Evolutionary conservation across 805 yeast species (phyloP), one percentile per base, ranked within the genome.

Genomic region (Kuraishia cidri): DNA sequence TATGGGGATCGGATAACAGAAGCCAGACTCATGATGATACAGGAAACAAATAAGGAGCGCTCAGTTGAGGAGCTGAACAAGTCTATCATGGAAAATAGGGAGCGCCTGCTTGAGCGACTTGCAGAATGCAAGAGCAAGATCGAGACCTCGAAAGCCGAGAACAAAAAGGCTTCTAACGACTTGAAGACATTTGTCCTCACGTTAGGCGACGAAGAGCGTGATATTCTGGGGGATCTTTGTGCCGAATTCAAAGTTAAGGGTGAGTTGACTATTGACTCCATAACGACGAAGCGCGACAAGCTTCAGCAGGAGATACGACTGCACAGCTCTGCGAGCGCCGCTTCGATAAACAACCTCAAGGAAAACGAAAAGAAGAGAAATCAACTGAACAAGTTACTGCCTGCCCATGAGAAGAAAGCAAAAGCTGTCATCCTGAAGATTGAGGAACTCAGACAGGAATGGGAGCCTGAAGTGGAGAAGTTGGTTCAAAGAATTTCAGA

Each of bases 381-480:
- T 2, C 62, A 55, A 22, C 44, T 69, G 5, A 60, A 63, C 33
- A 44, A 36, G 10, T 53, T 47, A 26, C 41, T 72, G 13, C 78
- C 79, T 3, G 38, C 40, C 3, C 39, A 60, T 22, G 46, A 46
- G 13, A 35, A 43, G 1, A 38, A 48, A n/a, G 46, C 47, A 29
- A 40, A 34, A 6, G 46, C 48, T 4, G 41, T 64, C 12, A 63
- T 60, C 20, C 38, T 45, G 0, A 36, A 63, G 14, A 69, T 78
- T 8, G 43, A 38, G 1, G 48, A 49, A 9, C 61, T 75, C 6
- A 52, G 61, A 21, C 40, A 35, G 0, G 48, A 39, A 2, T 81
- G 95, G 83, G 87, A 78, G 42, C 74, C 77, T 1, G 66, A 69
- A 39, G 56, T 90, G 17, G 63, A 69, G 4, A 44, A 43, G 3